Percentiles rank a stretch among this genome's conserved stretches.
phyloP scores from a whole-genome alignment of 2,329 filamentous ascomycete species.

The Diaporthe citri region DNA sequence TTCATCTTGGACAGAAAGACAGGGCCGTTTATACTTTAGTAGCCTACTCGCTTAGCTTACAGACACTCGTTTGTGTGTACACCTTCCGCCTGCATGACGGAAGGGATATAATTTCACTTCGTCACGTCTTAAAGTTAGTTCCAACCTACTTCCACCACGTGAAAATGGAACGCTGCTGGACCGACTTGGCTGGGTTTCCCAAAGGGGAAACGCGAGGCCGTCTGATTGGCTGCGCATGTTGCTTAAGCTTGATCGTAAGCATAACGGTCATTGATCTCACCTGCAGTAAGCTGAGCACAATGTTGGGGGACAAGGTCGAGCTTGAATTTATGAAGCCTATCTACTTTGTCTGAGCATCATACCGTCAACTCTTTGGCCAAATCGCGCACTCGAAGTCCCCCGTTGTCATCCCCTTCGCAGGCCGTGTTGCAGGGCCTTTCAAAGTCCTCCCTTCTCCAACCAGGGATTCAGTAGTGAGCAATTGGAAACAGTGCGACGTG shows the following conservation, averaged over 20 bases:
- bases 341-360: conserved; percentile 47
- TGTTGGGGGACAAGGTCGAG: conserved; percentile 47
- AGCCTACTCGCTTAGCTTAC: conserved; percentile 11
- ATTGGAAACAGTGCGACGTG: conserved; percentile 52
- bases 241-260: not conserved
- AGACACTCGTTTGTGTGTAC: conserved; percentile 23
- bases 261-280: not conserved
- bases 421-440: not conserved
- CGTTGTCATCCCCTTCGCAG: conserved; percentile 44
- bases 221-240: conserved; percentile 4
- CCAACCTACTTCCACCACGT: not conserved
- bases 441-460: conserved; percentile 38
- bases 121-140: not conserved
- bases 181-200: conserved; percentile 8
- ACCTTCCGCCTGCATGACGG: not conserved
- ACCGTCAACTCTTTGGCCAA: conserved; percentile 49
- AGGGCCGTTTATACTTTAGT: not conserved
- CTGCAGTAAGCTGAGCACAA: not conserved
- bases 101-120: not conserved
- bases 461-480: conserved; percentile 48
- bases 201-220: not conserved
- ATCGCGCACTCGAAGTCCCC: conserved; percentile 51
- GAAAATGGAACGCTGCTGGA: not conserved
- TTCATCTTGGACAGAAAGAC: not conserved
- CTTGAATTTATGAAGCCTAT: conserved; percentile 53